Conservation (phyloP, 345 rosid species). For the Brassica rapa region DNA sequence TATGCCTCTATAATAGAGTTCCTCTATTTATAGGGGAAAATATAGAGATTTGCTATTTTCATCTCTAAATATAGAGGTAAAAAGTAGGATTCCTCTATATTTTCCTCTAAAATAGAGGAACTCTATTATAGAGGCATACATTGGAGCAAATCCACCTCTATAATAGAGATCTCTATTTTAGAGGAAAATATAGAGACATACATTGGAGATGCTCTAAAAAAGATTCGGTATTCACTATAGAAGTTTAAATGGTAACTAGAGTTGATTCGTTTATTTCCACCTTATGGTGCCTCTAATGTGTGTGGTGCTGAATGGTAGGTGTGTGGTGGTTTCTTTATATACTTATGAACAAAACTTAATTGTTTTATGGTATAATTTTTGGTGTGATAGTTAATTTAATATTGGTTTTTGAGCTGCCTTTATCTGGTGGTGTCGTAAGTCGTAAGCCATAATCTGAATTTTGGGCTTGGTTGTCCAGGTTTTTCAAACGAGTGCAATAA, state of each 20-base stretch:
- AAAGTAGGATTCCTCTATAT: too few species aligned
- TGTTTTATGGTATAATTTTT: conserved; percentile 20
- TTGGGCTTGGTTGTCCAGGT: conserved; percentile 37
- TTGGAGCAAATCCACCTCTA: too few species aligned
- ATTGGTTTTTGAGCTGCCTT: conserved; percentile 26
- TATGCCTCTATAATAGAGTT: too few species aligned
- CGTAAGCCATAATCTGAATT: conserved; percentile 18
- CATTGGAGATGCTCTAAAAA: too few species aligned
- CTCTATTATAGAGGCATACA: too few species aligned
- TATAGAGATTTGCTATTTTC: too few species aligned
- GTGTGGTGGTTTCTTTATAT: background rate
- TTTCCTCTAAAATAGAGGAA: too few species aligned
- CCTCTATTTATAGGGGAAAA: too few species aligned
- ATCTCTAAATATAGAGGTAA: too few species aligned
- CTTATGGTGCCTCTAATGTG: conserved; percentile 27
- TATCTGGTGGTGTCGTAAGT: conserved; percentile 27
- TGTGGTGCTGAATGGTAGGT: conserved; percentile 1
- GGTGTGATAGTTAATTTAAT: conserved; percentile 18
- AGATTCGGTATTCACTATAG: conserved; percentile 24
- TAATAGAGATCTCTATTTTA: too few species aligned
- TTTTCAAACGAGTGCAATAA: conserved; percentile 38
- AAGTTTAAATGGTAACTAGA: background rate
- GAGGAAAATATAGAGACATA: too few species aligned
- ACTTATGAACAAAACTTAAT: conserved; percentile 1
- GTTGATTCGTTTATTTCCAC: conserved; percentile 11